phyloP scores from a whole-genome alignment of 345 rosid species.

The Excoecaria agallocha region DNA sequence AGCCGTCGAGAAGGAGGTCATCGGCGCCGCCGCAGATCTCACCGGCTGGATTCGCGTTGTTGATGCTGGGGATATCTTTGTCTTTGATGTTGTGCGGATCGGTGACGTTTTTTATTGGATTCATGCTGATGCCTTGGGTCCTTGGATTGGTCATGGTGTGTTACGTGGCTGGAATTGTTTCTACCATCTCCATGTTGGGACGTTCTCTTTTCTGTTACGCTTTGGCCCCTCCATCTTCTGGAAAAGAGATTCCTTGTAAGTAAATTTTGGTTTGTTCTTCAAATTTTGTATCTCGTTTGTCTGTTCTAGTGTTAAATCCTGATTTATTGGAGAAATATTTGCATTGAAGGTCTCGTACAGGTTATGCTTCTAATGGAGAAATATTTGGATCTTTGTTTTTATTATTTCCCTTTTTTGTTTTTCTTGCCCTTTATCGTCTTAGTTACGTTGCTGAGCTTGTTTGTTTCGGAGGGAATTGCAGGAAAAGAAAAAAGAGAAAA shows the following conservation, averaged over 20 bases:
- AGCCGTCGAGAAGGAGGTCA: conserved; percentile 21
- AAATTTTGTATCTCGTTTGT: not conserved
- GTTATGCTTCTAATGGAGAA: not conserved
- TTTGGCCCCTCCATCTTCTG: conserved; percentile 41
- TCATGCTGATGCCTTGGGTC: conserved; percentile 94
- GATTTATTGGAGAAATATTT: not conserved
- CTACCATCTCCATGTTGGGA: conserved; percentile 63
- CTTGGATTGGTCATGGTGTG: conserved; percentile 65
- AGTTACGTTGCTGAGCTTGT: too few relatives aligned
- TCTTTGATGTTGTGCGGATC: conserved; percentile 88
- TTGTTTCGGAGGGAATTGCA: too few relatives aligned
- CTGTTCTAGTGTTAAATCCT: not conserved
- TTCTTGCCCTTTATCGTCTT: not conserved
- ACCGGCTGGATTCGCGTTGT: conserved; percentile 79
- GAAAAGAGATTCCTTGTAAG: conserved; percentile 55
- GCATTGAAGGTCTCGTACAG: not conserved
- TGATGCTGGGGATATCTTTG: conserved; percentile 77
- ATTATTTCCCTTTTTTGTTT: not conserved
- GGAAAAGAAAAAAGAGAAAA: too few relatives aligned
- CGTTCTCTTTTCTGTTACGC: conserved; percentile 58
- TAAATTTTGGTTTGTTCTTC: not conserved
- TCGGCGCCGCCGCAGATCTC: conserved; percentile 48
- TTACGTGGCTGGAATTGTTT: conserved; percentile 75
- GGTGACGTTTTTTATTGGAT: conserved; percentile 86
- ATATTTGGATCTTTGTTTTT: not conserved